phyloP scores from a whole-genome alignment of 371 early-diverging fungal genomes.

The Apophysomyces variabilis region DNA sequence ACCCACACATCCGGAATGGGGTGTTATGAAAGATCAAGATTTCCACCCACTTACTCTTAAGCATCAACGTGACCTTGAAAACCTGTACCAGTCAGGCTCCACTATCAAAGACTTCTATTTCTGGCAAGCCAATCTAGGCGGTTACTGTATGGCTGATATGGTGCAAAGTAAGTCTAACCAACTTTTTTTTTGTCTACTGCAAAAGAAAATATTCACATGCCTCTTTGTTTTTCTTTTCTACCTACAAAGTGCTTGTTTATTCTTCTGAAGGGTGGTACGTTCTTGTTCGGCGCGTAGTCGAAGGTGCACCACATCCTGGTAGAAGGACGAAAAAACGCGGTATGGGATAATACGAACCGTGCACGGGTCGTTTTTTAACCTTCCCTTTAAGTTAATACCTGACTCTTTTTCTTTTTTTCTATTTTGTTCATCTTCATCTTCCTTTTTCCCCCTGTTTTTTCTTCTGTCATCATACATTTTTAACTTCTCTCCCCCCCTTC shows the following conservation, averaged over 20 bases:
- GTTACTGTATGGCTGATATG: conserved; percentile 59
- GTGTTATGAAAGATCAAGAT: conserved; percentile 49
- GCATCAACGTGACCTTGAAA: conserved; percentile 52
- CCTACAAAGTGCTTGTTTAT: conserved; percentile 35
- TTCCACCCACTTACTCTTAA: conserved; percentile 50
- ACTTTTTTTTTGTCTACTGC: neutral
- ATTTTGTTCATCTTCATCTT: neutral
- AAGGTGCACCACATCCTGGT: conserved; percentile 53
- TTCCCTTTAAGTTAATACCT: neutral
- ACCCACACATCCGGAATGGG: conserved; percentile 51
- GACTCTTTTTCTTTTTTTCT: neutral
- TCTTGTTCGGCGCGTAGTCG: conserved; percentile 44
- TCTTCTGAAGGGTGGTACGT: conserved; percentile 48
- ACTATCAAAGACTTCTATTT: conserved; percentile 49
- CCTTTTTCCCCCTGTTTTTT: neutral
- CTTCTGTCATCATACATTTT: conserved; percentile 1
- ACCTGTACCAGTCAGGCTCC: conserved; percentile 29
- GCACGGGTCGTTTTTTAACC: neutral
- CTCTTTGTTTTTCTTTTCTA: neutral
- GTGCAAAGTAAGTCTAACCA: conserved; percentile 36
- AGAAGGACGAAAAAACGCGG: conserved; percentile 43
- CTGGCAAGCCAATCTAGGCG: conserved; percentile 56
- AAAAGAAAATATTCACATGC: neutral
- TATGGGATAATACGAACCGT: conserved; percentile 10
- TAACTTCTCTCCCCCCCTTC: neutral